Evolutionary conservation across 2,329 filamentous ascomycete species (phyloP).

Genomic region (Torrubiella hemipterigena): DNA sequence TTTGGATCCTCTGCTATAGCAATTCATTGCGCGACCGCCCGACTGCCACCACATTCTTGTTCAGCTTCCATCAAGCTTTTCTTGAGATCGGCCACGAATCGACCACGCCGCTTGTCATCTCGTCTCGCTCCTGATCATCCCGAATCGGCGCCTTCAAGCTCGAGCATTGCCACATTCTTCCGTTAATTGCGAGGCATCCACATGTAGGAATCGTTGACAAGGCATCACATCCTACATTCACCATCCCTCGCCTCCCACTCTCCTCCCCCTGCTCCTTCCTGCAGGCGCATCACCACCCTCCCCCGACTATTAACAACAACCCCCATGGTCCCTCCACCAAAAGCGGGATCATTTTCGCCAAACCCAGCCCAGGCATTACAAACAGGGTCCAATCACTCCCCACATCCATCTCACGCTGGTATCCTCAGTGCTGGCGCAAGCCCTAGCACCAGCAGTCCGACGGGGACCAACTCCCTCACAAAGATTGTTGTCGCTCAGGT

Average conservation of each 20-base stretch:
- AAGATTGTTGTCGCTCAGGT: slow-evolving; percentile 95
- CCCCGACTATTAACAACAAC: slow-evolving; percentile 18
- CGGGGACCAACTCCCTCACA: slow-evolving; percentile 56
- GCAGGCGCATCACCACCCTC: slow-evolving; percentile 21
- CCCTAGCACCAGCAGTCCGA: slow-evolving; percentile 50
- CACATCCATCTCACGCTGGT: slow-evolving; percentile 44
- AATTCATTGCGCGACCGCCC: no score
- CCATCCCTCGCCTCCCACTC: slow-evolving; percentile 16
- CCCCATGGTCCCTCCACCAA: slow-evolving; percentile 44
- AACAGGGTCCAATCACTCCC: slow-evolving; percentile 42
- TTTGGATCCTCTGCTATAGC: no score
- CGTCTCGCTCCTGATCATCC: no score
- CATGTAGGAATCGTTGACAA: slow-evolving; percentile 22
- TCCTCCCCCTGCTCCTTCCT: slow-evolving; percentile 22
- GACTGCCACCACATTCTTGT: no score
- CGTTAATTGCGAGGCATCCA: slow-evolving; percentile 11
- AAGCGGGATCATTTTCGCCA: slow-evolving; percentile 54
- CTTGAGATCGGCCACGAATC: no score
- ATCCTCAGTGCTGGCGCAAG: slow-evolving; percentile 48
- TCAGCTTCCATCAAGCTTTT: no score
- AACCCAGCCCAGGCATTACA: slow-evolving; percentile 46
- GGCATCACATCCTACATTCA: slow-evolving; percentile 14
- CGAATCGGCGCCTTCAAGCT: no score
- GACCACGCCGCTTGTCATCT: no score
- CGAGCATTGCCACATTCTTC: no score